Base-by-base conservation (phyloP, 2,329 filamentous ascomycete genomes). In the Colletotrichum nymphaeae region DNA sequence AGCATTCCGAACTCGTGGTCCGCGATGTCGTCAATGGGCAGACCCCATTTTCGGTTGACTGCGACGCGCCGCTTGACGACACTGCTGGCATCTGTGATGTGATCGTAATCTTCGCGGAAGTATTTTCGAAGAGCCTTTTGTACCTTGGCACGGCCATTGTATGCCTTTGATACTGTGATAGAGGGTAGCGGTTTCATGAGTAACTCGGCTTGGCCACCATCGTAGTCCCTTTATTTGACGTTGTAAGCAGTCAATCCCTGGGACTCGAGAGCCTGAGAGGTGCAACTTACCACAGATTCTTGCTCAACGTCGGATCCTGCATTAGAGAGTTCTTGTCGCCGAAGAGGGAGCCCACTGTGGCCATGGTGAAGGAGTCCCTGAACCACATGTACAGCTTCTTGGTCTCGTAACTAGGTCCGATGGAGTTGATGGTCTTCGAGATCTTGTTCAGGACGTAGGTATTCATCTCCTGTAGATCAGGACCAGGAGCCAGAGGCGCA, bases 261-360 rank as follows among this genome's bases (percentile, higher is more conserved):
- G 4, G 4, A 35, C 11, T 35, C 11, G 11, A 26, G 14, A 57
- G 19, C 16, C 26, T 32, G 19, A 14, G 11, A n/a, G 11, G 8
- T n/a, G 5, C 26, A 1, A 0, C 60, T 53, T n/a, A 69, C 67
- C 67, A 69, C 5, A 69, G 28, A 28, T 69, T 58, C 26, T 65
- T 60, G 26, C 62, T 53, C 16, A 69, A 65, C 1, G 19, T 65
- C 4, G 37, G 22, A 22, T 85, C 75, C 2, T 77, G 60, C 26
- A 77, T 79, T 56, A 86, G 78, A 0, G 86, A 85, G 64, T 86
- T 87, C 16, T 84, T 74, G 0, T 82, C 79, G 1, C 87, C 87
- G 55, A 83, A 87, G n/a, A 89, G 76, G 1, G 82, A 81, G 22
- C 79, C 75, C 19, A 79, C 78, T 0, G 83, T 84, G 0, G 85